Percentiles rank a stretch among this genome's conserved stretches.
Conservation (phyloP, 192 early-diverging fungal genomes). For the Linnemannia elongata region DNA sequence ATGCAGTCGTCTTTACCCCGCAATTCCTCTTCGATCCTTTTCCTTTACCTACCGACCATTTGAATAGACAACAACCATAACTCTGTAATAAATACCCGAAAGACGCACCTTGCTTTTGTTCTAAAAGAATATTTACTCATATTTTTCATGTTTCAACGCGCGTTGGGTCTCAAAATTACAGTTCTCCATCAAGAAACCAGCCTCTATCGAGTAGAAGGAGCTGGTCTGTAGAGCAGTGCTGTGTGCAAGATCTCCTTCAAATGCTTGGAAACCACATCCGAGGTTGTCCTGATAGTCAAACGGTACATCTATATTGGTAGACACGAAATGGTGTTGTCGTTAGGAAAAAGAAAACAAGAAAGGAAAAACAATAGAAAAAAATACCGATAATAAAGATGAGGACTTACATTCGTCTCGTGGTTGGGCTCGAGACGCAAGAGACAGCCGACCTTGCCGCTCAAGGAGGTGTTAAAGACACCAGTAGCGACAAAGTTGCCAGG, state of each 20-base stretch:
- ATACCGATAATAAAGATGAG: background rate
- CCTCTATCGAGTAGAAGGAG: background rate
- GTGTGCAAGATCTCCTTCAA: conserved; percentile 59
- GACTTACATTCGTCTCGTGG: conserved; percentile 80
- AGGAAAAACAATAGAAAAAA: background rate
- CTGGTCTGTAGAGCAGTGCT: conserved; percentile 41
- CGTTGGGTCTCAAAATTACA: background rate
- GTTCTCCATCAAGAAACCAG: background rate
- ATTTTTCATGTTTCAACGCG: background rate
- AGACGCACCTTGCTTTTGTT: background rate
- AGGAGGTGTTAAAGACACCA: conserved; percentile 84
- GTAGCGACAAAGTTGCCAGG: conserved; percentile 91
- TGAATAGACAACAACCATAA: background rate
- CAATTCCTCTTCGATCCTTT: background rate
- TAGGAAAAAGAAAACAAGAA: background rate
- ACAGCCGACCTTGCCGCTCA: conserved; percentile 89
- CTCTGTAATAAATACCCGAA: background rate
- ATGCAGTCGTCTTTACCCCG: background rate
- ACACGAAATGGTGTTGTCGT: background rate
- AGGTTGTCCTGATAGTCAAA: conserved; percentile 91
- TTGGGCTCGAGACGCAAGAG: conserved; percentile 92
- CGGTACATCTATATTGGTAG: conserved; percentile 81
- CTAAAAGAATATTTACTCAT: background rate
- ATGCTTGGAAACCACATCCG: conserved; percentile 77
- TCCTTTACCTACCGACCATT: background rate